These are phyloP conservation scores for Histomonas meleagridis DNA, from an alignment of 208 protist species.

Conservation along the genomic window DNA sequence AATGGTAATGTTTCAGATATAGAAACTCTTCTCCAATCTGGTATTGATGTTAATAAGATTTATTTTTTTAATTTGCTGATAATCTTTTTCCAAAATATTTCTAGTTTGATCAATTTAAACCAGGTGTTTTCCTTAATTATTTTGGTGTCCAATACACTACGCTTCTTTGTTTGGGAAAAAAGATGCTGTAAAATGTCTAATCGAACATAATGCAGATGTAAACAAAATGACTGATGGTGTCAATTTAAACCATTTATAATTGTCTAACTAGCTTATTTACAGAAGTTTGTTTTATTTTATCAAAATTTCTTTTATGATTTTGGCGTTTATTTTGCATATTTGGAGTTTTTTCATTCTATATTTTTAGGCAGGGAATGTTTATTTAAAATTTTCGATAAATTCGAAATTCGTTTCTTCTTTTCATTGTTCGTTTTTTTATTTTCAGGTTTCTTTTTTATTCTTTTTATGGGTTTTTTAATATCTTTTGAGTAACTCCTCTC, in stretches of 20 bases:
- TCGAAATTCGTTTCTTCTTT: background rate
- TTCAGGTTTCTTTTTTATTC: background rate
- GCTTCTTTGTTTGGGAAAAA: background rate
- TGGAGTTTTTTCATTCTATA: background rate
- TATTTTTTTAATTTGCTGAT: background rate
- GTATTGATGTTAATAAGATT: background rate
- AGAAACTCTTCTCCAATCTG: background rate
- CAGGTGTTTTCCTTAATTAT: background rate
- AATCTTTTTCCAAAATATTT: background rate
- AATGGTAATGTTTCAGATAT: conserved; percentile 13
- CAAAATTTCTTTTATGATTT: background rate
- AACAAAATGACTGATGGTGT: background rate
- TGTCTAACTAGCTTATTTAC: background rate
- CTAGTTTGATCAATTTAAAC: background rate
- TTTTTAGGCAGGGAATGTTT: background rate
- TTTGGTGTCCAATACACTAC: background rate
- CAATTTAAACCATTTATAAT: background rate
- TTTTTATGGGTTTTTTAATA: no score
- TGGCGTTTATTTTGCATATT: background rate
- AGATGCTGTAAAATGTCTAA: conserved; percentile 3
- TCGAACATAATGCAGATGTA: background rate
- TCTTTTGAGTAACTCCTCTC: conserved; percentile 24
- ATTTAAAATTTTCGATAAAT: background rate
- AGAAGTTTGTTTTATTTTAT: background rate
- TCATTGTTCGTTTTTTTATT: background rate